A percentile compares a stretch with the other conserved stretches of the same genome.
These are phyloP conservation scores for Effrenium voratum DNA, from an alignment of 73 alveolate species.

Conservation along the genomic window DNA sequence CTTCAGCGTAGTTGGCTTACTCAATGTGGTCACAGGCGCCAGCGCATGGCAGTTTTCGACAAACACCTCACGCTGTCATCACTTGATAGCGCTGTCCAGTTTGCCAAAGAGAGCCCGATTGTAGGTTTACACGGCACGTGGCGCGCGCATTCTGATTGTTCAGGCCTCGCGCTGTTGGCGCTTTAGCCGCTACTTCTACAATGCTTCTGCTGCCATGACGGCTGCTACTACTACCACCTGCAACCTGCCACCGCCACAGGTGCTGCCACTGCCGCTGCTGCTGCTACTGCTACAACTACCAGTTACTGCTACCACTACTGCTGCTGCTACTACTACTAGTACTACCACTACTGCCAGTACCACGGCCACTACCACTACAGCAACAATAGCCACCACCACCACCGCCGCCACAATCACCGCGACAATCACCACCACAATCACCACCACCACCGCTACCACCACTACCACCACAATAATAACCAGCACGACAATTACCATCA, in stretches of 20 bases:
- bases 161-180: too few relatives aligned
- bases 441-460: neutral
- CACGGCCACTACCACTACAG: neutral
- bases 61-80: too few relatives aligned
- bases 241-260: neutral
- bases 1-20: too few relatives aligned
- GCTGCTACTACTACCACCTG: neutral
- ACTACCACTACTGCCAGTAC: neutral
- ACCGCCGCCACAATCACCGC: neutral
- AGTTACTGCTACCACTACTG: neutral
- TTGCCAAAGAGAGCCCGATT: too few relatives aligned
- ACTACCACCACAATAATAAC: neutral
- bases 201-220: neutral
- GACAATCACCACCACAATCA: neutral
- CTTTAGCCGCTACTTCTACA: neutral
- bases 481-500: neutral
- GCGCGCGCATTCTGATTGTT: too few relatives aligned
- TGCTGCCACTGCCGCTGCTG: neutral
- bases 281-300: neutral
- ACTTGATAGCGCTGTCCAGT: too few relatives aligned
- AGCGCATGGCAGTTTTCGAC: too few relatives aligned
- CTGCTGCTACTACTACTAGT: neutral
- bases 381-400: neutral
- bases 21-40: too few relatives aligned
- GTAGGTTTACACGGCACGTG: too few relatives aligned